Percentiles rank a stretch among this genome's conserved stretches.
Conservation (phyloP, 2,329 filamentous ascomycete species). For the Cordyceps militaris region DNA sequence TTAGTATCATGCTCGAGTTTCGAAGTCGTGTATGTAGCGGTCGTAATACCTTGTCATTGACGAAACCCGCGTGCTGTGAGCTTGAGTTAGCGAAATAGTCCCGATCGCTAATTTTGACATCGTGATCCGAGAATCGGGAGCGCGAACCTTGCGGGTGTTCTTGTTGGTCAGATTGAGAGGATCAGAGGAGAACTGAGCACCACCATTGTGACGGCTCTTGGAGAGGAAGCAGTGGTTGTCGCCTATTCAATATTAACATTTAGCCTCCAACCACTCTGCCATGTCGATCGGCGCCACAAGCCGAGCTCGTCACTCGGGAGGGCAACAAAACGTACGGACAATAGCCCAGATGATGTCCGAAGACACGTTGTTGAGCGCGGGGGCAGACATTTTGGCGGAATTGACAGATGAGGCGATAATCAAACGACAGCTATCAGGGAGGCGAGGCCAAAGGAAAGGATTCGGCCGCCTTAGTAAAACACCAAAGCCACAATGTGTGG, state of each 20-base stretch:
- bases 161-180: constrained; percentile 89
- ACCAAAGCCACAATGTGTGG: constrained; percentile 30
- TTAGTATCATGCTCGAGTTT: constrained; percentile 16
- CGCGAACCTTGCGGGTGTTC: constrained; percentile 77
- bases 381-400: constrained; percentile 49
- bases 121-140: background rate
- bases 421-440: constrained; percentile 6
- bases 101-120: background rate
- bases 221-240: constrained; percentile 84
- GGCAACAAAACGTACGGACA: constrained; percentile 61
- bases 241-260: constrained; percentile 45
- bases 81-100: constrained; percentile 24
- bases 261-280: background rate
- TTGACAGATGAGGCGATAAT: constrained; percentile 15
- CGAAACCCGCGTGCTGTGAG: constrained; percentile 76
- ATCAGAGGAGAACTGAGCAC: constrained; percentile 87
- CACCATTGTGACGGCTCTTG: constrained; percentile 75
- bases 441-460: background rate
- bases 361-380: constrained; percentile 66
- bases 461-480: constrained; percentile 7
- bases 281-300: background rate
- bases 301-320: background rate
- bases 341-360: constrained; percentile 91
- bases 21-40: background rate
- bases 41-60: constrained; percentile 76